These are phyloP conservation scores for Fraxinus angustifolia DNA, from an alignment of 305 asterid species.

Conservation along the genomic window DNA sequence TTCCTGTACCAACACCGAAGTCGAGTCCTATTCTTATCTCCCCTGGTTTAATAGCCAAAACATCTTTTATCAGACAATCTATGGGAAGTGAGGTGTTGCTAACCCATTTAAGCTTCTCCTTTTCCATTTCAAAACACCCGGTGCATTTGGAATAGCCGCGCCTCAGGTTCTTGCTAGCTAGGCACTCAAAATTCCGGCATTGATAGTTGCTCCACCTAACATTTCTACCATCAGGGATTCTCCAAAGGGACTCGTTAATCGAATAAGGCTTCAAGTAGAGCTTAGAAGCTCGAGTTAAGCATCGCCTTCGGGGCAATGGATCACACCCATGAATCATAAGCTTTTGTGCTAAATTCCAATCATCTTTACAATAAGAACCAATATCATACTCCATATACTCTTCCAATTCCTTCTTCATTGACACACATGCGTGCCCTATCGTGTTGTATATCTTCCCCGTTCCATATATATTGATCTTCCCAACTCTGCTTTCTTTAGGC, in stretches of 20 bases:
- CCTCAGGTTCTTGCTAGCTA: conserved; percentile 61
- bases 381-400: conserved; percentile 81
- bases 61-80: conserved; percentile 56
- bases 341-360: conserved; percentile 69
- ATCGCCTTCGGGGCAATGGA: conserved; percentile 74
- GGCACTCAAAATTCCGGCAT: conserved; percentile 68
- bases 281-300: conserved; percentile 71
- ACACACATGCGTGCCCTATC: conserved; percentile 72
- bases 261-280: conserved; percentile 66
- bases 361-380: conserved; percentile 86
- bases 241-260: conserved; percentile 76
- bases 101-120: conserved; percentile 74
- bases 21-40: conserved; percentile 77
- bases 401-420: conserved; percentile 65
- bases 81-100: conserved; percentile 33
- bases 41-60: conserved; percentile 50
- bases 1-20: conserved; percentile 75
- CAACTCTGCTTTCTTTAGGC: conserved; percentile 59
- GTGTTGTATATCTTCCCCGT: conserved; percentile 55
- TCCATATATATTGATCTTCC: conserved; percentile 63
- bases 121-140: conserved; percentile 84
- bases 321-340: conserved; percentile 83
- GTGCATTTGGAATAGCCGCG: conserved; percentile 63
- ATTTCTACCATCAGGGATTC: conserved; percentile 68
- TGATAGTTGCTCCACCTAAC: conserved; percentile 84